These are phyloP conservation scores for Trypanosoma brucei DNA, from an alignment of 208 protist species.

Conservation along the genomic window DNA sequence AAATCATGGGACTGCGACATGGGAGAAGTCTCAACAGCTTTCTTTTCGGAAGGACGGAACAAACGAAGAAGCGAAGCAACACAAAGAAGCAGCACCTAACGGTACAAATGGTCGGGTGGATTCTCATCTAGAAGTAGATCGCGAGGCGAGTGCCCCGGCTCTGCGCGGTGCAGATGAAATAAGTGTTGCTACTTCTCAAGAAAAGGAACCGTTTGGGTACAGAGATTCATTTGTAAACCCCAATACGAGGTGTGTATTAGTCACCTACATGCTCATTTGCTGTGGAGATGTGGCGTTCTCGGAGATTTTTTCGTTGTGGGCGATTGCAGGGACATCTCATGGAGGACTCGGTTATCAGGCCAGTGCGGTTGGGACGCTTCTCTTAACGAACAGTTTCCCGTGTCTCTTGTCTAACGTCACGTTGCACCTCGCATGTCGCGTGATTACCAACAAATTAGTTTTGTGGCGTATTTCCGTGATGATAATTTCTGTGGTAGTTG, in stretches of 20 bases:
- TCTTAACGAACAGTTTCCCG: slow-evolving; percentile 45
- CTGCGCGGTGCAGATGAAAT: no score
- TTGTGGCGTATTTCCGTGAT: slow-evolving; percentile 42
- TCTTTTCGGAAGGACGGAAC: no score
- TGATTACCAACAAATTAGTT: slow-evolving; percentile 29
- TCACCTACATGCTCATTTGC: slow-evolving; percentile 67
- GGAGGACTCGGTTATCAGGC: slow-evolving; percentile 35
- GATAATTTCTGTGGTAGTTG: slow-evolving; percentile 25
- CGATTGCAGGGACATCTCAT: slow-evolving; percentile 19
- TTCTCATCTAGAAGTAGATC: no score
- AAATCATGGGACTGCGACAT: no score
- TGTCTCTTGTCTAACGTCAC: slow-evolving; percentile 34
- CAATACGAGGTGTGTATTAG: slow-evolving; percentile 40
- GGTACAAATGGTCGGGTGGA: no score
- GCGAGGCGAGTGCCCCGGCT: no score
- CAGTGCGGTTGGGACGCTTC: slow-evolving; percentile 28
- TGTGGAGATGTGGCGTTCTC: slow-evolving; percentile 56
- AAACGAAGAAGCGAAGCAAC: no score
- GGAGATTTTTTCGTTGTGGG: slow-evolving; percentile 48
- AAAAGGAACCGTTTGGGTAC: slow-evolving; percentile 36
- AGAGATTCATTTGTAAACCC: slow-evolving; percentile 39
- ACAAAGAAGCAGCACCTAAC: no score
- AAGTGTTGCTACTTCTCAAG: background rate
- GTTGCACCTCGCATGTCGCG: slow-evolving; percentile 29
- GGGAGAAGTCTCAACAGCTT: no score